Percentiles rank a stretch among this genome's conserved stretches.
These are phyloP conservation scores for Pseudogymnoascus sp. DNA, from an alignment of 2,329 filamentous ascomycete genomes.

Conservation along the genomic window DNA sequence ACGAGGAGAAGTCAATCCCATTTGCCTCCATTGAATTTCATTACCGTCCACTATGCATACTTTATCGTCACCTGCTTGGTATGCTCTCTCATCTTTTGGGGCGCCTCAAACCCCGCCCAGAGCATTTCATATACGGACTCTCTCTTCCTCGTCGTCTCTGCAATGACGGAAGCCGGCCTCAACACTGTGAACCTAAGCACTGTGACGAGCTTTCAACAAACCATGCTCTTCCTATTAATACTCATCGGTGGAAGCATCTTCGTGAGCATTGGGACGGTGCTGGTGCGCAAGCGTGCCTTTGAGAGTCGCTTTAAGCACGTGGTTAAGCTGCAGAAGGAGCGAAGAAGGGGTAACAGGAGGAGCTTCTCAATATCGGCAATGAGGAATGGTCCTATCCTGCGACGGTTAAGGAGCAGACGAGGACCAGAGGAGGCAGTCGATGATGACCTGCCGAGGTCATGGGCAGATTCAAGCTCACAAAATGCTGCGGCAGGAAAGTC, in stretches of 20 bases:
- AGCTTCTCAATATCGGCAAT: constrained; percentile 4
- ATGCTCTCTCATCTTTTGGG: constrained; percentile 56
- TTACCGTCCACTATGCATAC: constrained; percentile 61
- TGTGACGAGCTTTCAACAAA: constrained; percentile 63
- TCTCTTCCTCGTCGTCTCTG: constrained; percentile 60
- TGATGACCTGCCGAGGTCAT: neutral
- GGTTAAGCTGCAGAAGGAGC: constrained; percentile 36
- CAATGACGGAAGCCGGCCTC: constrained; percentile 61
- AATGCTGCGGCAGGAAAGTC: neutral
- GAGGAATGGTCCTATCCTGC: neutral
- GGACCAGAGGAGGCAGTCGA: neutral
- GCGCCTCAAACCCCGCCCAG: constrained; percentile 42
- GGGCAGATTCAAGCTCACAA: neutral
- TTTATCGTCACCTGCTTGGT: constrained; percentile 52
- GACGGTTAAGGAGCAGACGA: neutral
- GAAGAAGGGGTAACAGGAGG: neutral
- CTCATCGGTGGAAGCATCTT: constrained; percentile 61
- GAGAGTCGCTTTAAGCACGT: constrained; percentile 53
- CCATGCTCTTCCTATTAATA: constrained; percentile 58
- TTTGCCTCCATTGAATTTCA: constrained; percentile 49
- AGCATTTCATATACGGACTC: constrained; percentile 56
- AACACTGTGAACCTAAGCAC: constrained; percentile 60
- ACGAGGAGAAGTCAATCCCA: neutral
- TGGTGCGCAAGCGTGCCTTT: constrained; percentile 55
- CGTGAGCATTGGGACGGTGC: constrained; percentile 58